phyloP scores from a whole-genome alignment of 1,284 basidiomycete species.

The Rhodotorula sp. region DNA sequence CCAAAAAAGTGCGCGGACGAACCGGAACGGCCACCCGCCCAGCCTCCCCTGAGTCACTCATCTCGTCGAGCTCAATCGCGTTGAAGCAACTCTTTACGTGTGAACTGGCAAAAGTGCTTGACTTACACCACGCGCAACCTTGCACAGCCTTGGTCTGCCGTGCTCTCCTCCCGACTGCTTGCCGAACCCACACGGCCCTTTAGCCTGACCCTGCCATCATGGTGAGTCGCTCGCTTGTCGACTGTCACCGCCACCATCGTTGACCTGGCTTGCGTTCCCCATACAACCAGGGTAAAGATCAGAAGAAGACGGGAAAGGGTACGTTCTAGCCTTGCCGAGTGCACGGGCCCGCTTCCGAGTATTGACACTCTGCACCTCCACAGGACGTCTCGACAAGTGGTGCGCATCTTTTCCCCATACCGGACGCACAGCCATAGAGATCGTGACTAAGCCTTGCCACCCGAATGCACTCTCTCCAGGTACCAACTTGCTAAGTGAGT shows the following conservation, averaged over 20 bases:
- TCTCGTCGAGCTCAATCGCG: too few relatives aligned
- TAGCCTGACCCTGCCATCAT: neutral
- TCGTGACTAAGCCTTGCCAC: neutral
- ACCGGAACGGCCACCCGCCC: too few relatives aligned
- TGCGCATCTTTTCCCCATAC: neutral
- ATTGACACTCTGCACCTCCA: neutral
- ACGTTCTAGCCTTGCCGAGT: neutral
- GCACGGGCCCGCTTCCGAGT: too few relatives aligned
- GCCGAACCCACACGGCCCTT: neutral
- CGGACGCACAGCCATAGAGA: neutral
- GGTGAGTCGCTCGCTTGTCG: slow-evolving; percentile 1
- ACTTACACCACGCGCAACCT: too few relatives aligned
- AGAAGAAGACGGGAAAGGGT: slow-evolving; percentile 61
- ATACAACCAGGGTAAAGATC: slow-evolving; percentile 38
- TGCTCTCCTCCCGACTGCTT: too few relatives aligned
- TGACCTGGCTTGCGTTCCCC: neutral
- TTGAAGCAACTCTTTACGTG: too few relatives aligned
- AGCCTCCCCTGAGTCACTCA: too few relatives aligned
- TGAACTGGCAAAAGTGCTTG: too few relatives aligned
- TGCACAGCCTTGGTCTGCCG: too few relatives aligned
- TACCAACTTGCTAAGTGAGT: slow-evolving; percentile 86
- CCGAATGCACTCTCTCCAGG: slow-evolving; percentile 23
- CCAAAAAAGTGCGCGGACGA: too few relatives aligned
- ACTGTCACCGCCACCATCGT: slow-evolving; percentile 19
- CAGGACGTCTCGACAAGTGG: slow-evolving; percentile 87